Evolutionary conservation across 2,329 filamentous ascomycete species (phyloP), one percentile per base, ranked within the genome.

Genomic region (Aspergillus jensenii): DNA sequence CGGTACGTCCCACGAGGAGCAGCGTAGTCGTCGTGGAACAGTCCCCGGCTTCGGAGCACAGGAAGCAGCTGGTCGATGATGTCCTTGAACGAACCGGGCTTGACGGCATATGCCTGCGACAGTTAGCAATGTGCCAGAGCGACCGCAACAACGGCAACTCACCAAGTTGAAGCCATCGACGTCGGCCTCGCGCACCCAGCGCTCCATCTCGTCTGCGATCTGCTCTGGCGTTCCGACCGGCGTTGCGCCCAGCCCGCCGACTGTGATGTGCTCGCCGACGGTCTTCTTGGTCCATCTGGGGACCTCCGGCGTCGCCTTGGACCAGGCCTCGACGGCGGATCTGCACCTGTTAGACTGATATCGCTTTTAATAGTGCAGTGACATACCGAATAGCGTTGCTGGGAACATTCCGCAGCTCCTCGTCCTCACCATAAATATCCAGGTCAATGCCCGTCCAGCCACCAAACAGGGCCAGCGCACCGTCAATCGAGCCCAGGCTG

Each of bases 141-240:
- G 9, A 5, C 11, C 3, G 14, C 35, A 37, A 21, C 21, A n/a
- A 37, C 27, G 1, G 33, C 14, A 15, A n/a, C 83, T 76, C 69
- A 87, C 87, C 69, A 91, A 81, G 67, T 91, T 91, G 73, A 91
- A 91, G 0, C 88, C 88, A 67, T 91, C 88, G 1, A 91, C 82
- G 62, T 90, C 88, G 0, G 86, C 87, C 68, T 90, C 87, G 6
- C 77, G 67, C 0, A 90, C 78, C 88, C 88, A 91, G 0, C 78
- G 73, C 72, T 91, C 86, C 56, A 91, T 78, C 44, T 82, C 81
- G 67, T 91, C 87, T 0, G 86, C 88, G 1, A 90, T 87, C 62
- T 85, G 82, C 15, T 79, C 71, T 0, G 88, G 77, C 0, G 86
- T 90, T 0, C 89, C 88, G 0, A 90, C 84, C 3, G 86, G 71